phyloP scores from a whole-genome alignment of 148 eudicot species.

The Heliosperma pusillum region DNA sequence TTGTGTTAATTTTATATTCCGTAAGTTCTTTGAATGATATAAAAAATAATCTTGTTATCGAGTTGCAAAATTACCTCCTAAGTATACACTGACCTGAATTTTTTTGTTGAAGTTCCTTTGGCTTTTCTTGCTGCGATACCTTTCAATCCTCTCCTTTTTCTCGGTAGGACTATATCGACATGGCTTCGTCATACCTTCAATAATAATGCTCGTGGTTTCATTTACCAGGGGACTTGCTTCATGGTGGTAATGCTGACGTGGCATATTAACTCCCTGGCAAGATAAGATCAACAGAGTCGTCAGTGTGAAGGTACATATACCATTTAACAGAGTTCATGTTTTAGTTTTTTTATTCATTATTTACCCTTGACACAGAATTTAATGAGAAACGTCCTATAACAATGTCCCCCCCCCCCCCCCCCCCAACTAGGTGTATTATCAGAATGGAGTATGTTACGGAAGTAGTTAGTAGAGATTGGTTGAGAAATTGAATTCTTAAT shows the following conservation, averaged over 20 bases:
- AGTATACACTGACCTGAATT: conserved; percentile 56
- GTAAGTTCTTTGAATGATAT: not conserved
- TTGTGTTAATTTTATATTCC: not conserved
- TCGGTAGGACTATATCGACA: conserved; percentile 77
- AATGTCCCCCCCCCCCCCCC: not conserved
- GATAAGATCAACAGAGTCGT: conserved; percentile 10
- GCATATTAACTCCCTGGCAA: conserved; percentile 42
- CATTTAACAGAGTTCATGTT: not conserved
- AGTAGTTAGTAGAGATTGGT: not conserved
- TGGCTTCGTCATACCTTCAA: conserved; percentile 74
- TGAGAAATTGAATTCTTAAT: not conserved
- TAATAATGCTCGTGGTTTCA: conserved; percentile 43
- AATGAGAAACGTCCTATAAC: too few species aligned
- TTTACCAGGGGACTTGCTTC: conserved; percentile 52
- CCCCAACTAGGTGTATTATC: not conserved
- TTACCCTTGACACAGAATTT: not conserved
- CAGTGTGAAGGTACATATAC: not conserved
- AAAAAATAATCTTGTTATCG: not conserved
- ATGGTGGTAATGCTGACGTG: conserved; percentile 23
- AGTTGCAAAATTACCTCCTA: not conserved
- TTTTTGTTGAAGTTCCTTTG: conserved; percentile 90
- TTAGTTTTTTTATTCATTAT: too few species aligned
- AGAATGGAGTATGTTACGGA: not conserved
- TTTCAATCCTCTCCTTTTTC: conserved; percentile 77
- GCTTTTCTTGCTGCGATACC: conserved; percentile 78